These are phyloP conservation scores for Tanozyma kutaoensis DNA, from an alignment of 805 yeast species.

Conservation along the genomic window DNA sequence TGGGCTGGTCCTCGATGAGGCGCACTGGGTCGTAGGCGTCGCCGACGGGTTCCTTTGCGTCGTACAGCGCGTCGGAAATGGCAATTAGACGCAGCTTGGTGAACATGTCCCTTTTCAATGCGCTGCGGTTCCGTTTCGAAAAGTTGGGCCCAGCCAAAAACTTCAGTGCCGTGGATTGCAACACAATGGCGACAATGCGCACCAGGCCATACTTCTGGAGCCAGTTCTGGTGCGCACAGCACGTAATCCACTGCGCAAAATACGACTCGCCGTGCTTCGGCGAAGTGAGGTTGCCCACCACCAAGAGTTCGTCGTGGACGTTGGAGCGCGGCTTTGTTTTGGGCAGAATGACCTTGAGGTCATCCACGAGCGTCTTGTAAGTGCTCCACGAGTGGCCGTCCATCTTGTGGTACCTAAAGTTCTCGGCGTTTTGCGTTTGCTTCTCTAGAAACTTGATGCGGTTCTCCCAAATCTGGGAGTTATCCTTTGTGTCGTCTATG, in stretches of 20 bases:
- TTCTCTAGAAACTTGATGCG: slow-evolving; percentile 10
- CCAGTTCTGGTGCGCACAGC: slow-evolving; percentile 64
- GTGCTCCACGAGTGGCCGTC: slow-evolving; percentile 66
- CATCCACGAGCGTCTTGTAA: slow-evolving; percentile 33
- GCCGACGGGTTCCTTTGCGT: slow-evolving; percentile 9
- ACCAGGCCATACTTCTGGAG: slow-evolving; percentile 58
- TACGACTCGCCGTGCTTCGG: slow-evolving; percentile 48
- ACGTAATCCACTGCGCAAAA: slow-evolving; percentile 60
- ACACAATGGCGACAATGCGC: slow-evolving; percentile 58
- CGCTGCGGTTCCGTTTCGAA: slow-evolving; percentile 41
- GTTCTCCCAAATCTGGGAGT: slow-evolving; percentile 14
- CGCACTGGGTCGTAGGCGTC: slow-evolving; percentile 21
- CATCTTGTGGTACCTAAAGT: slow-evolving; percentile 15
- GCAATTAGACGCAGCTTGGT: slow-evolving; percentile 50
- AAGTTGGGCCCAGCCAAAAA: slow-evolving; percentile 44
- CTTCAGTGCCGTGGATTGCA: slow-evolving; percentile 41
- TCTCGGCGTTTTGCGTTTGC: slow-evolving; percentile 14
- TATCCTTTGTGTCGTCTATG: slow-evolving; percentile 35
- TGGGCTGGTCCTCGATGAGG: slow-evolving; percentile 22
- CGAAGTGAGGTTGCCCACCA: slow-evolving; percentile 46
- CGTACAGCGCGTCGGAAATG: slow-evolving; percentile 10
- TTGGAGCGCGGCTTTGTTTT: slow-evolving; percentile 14
- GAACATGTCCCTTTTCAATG: slow-evolving; percentile 52
- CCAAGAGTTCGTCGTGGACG: slow-evolving; percentile 40
- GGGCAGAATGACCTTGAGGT: slow-evolving; percentile 27